Evolutionary conservation across 768 basidiomycete species (phyloP).

Genomic region (Scleroderma bovista): DNA sequence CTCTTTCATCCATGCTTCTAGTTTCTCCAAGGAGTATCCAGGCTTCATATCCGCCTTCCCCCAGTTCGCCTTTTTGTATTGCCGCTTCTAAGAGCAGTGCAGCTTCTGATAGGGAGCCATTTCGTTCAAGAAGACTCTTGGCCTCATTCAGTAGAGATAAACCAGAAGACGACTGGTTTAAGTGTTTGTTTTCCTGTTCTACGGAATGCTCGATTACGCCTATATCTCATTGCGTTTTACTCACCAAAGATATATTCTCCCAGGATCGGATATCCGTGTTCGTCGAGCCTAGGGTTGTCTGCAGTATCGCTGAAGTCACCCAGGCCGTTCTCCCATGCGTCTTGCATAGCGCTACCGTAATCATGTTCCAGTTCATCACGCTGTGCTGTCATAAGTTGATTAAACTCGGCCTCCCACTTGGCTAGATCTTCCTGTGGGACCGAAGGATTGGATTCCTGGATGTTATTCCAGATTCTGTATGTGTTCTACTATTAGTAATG

Average conservation of each 20-base stretch:
- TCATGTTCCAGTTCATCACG: slow-evolving; percentile 64
- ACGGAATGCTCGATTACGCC: slow-evolving; percentile 4
- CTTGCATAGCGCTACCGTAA: slow-evolving; percentile 55
- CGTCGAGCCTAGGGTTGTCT: slow-evolving; percentile 48
- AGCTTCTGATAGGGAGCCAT: slow-evolving; percentile 85
- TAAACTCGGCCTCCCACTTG: slow-evolving; percentile 82
- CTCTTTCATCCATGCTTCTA: slow-evolving; percentile 84
- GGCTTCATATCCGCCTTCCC: slow-evolving; percentile 78
- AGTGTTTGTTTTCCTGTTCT: slow-evolving; percentile 72
- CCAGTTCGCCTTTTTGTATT: slow-evolving; percentile 75
- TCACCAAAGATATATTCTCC: slow-evolving; percentile 74
- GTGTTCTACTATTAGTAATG: slow-evolving; percentile 4
- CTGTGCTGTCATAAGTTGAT: slow-evolving; percentile 65
- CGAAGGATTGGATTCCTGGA: slow-evolving; percentile 53
- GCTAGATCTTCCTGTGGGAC: slow-evolving; percentile 59
- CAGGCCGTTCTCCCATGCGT: slow-evolving; percentile 56
- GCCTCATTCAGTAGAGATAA: slow-evolving; percentile 62
- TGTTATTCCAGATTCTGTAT: slow-evolving; percentile 55
- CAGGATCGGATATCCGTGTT: slow-evolving; percentile 72
- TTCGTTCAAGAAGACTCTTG: slow-evolving; percentile 68
- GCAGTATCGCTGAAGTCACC: slow-evolving; percentile 36
- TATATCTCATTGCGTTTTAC: slow-evolving; percentile 13
- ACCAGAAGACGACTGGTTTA: slow-evolving; percentile 44
- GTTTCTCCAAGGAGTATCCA: slow-evolving; percentile 93
- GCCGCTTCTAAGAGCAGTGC: slow-evolving; percentile 87